These are phyloP conservation scores for Fusarium udum DNA, from an alignment of 2,329 filamentous ascomycete species.

Conservation along the genomic window DNA sequence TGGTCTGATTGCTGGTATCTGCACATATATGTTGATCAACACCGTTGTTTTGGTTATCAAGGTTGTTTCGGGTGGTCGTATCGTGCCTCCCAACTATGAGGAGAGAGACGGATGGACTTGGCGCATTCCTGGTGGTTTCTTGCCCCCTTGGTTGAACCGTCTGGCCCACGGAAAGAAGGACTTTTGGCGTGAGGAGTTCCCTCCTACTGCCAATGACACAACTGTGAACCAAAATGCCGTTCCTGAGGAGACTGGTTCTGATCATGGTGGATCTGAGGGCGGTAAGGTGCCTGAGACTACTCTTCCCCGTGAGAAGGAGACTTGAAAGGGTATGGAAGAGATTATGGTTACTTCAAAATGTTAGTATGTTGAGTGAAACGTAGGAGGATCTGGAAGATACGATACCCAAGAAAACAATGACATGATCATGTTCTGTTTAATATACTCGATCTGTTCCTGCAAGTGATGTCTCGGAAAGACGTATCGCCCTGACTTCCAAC, in stretches of 20 bases:
- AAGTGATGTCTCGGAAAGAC: background rate
- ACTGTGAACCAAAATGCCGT: constrained; percentile 11
- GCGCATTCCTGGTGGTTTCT: constrained; percentile 76
- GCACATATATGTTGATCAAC: constrained; percentile 81
- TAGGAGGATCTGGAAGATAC: constrained; percentile 12
- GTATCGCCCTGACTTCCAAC: too few relatives aligned
- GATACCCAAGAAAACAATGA: constrained; percentile 17
- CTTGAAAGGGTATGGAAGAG: background rate
- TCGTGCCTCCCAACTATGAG: constrained; percentile 78
- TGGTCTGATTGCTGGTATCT: constrained; percentile 82
- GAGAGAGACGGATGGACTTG: constrained; percentile 85
- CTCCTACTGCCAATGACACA: constrained; percentile 32
- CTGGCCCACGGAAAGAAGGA: constrained; percentile 73
- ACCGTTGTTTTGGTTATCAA: constrained; percentile 74
- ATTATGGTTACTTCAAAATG: background rate
- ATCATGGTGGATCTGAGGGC: constrained; percentile 39
- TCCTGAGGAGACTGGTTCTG: constrained; percentile 35
- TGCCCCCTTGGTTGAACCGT: constrained; percentile 78
- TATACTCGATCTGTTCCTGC: background rate
- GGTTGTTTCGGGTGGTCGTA: constrained; percentile 71
- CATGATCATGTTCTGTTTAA: background rate
- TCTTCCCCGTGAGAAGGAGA: constrained; percentile 34
- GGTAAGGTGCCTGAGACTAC: constrained; percentile 33
- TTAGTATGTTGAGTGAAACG: constrained; percentile 19
- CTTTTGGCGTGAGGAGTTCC: constrained; percentile 68